These are phyloP conservation scores for Candida nanaspora DNA, from an alignment of 805 yeast genomes.

Conservation along the genomic window DNA sequence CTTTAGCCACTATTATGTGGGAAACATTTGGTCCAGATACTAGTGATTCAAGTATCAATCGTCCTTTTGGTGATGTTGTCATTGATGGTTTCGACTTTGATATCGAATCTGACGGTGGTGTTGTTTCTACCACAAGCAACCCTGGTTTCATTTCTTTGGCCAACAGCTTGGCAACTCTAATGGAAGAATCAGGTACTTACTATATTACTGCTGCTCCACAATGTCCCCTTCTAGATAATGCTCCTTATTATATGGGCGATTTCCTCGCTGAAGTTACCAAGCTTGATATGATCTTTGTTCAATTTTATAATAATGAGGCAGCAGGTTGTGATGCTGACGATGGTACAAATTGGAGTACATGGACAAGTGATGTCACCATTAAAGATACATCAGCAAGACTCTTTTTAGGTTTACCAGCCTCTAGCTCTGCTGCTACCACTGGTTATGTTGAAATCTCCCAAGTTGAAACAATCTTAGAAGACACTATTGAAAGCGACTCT, in stretches of 20 bases:
- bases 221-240: not conserved
- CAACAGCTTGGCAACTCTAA: not conserved
- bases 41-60: not conserved
- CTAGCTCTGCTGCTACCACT: not conserved
- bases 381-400: not conserved
- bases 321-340: not conserved
- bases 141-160: not conserved
- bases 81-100: not conserved
- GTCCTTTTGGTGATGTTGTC: not conserved
- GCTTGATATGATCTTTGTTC: not conserved
- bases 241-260: not conserved
- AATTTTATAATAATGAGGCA: not conserved
- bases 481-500: not conserved
- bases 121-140: not conserved
- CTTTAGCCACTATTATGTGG: not conserved
- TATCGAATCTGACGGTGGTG: not conserved
- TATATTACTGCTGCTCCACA: not conserved
- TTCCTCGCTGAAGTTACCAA: not conserved
- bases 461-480: not conserved
- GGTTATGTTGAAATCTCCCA: not conserved
- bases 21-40: not conserved
- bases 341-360: not conserved
- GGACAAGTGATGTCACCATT: not conserved
- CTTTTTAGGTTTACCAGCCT: not conserved
- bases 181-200: not conserved